phyloP scores from a whole-genome alignment of 1,284 basidiomycete genomes.

The Pulveroboletus sp. region DNA sequence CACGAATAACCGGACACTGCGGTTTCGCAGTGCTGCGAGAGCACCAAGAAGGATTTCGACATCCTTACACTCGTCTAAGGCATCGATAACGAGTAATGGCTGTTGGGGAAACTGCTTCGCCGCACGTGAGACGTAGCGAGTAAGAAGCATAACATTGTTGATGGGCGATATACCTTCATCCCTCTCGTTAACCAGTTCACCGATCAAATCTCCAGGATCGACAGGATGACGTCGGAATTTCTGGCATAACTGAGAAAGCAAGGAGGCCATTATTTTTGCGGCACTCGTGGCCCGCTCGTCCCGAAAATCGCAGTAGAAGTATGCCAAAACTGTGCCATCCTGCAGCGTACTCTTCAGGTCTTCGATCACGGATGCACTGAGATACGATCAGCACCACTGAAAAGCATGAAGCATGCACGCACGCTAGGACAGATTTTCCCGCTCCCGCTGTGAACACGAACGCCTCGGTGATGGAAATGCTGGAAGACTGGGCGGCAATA shows the following conservation, averaged over 20 bases:
- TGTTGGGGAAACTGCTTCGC: not conserved
- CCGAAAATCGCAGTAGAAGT: slow-evolving; percentile 15
- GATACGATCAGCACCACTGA: not conserved
- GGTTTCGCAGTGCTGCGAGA: not conserved
- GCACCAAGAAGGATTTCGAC: not conserved
- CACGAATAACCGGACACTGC: not conserved
- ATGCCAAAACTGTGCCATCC: not conserved
- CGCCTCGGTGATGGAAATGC: too few relatives aligned
- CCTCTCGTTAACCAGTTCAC: not conserved
- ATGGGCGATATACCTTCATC: not conserved
- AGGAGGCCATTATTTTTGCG: slow-evolving; percentile 9
- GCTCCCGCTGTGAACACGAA: not conserved
- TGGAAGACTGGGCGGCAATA: not conserved
- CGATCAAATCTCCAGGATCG: not conserved
- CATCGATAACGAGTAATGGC: not conserved
- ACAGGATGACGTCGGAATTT: not conserved
- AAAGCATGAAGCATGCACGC: not conserved
- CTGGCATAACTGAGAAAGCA: slow-evolving; percentile 6
- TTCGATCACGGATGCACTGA: not conserved
- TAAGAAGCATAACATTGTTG: not conserved
- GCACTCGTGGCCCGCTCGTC: slow-evolving; percentile 3
- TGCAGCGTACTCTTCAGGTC: not conserved
- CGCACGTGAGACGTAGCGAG: not conserved
- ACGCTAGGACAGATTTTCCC: not conserved
- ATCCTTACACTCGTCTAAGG: not conserved